Evolutionary conservation across 331 rosid species (phyloP).

Genomic region (Malus hybrid): DNA sequence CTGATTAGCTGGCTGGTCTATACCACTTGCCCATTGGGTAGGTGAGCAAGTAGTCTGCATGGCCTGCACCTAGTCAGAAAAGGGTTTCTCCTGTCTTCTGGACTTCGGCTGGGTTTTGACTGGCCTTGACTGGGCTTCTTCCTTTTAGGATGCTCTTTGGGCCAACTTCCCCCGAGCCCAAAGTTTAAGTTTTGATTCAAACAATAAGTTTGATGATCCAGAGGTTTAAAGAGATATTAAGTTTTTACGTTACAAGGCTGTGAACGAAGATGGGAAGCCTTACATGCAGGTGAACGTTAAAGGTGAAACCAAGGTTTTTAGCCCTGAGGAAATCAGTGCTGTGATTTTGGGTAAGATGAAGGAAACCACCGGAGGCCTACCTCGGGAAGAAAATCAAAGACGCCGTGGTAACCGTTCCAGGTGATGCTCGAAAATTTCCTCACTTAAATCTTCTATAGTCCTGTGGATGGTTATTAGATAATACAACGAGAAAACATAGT

Average conservation of each 20-base stretch:
- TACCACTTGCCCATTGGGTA: no score
- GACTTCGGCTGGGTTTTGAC: no score
- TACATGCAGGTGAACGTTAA: constrained; percentile 40
- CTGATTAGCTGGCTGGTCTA: no score
- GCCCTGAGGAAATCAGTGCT: constrained; percentile 63
- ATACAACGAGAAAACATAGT: neutral
- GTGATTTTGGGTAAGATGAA: constrained; percentile 50
- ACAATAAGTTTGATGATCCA: constrained; percentile 18
- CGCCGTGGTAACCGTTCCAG: constrained; percentile 57
- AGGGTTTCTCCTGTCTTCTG: no score
- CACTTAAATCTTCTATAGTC: neutral
- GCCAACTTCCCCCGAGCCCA: no score
- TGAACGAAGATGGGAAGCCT: constrained; percentile 54
- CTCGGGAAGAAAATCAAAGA: constrained; percentile 46
- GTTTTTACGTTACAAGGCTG: constrained; percentile 42
- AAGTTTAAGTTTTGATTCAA: no score
- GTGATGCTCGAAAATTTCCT: constrained; percentile 10
- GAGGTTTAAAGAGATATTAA: constrained; percentile 53
- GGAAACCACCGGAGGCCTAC: constrained; percentile 47
- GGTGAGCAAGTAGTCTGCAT: no score
- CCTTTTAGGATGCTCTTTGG: no score
- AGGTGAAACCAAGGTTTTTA: constrained; percentile 46
- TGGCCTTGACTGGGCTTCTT: no score
- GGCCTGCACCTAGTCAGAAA: no score
- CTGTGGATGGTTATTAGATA: neutral